phyloP scores from a whole-genome alignment of 1,284 basidiomycete species.

The Golubevia sp. region DNA sequence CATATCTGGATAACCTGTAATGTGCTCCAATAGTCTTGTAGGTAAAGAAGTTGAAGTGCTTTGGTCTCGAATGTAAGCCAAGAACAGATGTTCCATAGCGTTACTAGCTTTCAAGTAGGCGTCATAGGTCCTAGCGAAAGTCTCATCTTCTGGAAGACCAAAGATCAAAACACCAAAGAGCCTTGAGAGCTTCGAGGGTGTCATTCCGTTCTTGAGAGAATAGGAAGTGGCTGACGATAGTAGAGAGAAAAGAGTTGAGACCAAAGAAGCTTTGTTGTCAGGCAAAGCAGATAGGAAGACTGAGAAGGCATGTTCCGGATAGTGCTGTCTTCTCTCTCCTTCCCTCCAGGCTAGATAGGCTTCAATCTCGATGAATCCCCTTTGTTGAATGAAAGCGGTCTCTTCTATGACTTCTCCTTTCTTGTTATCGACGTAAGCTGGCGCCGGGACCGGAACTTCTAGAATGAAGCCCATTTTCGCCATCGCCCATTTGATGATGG shows the following conservation, averaged over 20 bases:
- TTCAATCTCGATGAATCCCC: slow-evolving; percentile 50
- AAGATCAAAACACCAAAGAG: slow-evolving; percentile 51
- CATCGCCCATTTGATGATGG: slow-evolving; percentile 59
- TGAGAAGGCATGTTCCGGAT: slow-evolving; percentile 28
- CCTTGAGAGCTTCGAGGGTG: slow-evolving; percentile 43
- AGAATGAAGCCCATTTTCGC: slow-evolving; percentile 48
- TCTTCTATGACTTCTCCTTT: slow-evolving; percentile 38
- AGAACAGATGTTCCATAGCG: slow-evolving; percentile 53
- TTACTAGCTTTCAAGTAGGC: slow-evolving; percentile 47
- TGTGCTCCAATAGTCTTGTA: slow-evolving; percentile 36
- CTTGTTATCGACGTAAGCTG: slow-evolving; percentile 12
- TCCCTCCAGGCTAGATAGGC: slow-evolving; percentile 48
- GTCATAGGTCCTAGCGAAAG: slow-evolving; percentile 51
- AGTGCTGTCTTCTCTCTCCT: slow-evolving; percentile 27
- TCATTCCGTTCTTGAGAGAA: slow-evolving; percentile 58
- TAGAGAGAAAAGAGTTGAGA: slow-evolving; percentile 45
- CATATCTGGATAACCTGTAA: slow-evolving; percentile 45
- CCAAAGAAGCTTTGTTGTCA: slow-evolving; percentile 26
- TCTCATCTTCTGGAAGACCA: slow-evolving; percentile 56
- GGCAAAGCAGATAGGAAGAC: slow-evolving; percentile 24
- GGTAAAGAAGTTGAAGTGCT: slow-evolving; percentile 29
- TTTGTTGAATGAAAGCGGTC: slow-evolving; percentile 50
- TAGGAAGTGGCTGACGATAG: slow-evolving; percentile 51
- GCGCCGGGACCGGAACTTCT: slow-evolving; percentile 33
- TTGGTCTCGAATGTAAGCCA: slow-evolving; percentile 50